A percentile compares a stretch with the other conserved stretches of the same genome.
Conservation (phyloP, 75 land plant species). For the Pinus taeda region DNA sequence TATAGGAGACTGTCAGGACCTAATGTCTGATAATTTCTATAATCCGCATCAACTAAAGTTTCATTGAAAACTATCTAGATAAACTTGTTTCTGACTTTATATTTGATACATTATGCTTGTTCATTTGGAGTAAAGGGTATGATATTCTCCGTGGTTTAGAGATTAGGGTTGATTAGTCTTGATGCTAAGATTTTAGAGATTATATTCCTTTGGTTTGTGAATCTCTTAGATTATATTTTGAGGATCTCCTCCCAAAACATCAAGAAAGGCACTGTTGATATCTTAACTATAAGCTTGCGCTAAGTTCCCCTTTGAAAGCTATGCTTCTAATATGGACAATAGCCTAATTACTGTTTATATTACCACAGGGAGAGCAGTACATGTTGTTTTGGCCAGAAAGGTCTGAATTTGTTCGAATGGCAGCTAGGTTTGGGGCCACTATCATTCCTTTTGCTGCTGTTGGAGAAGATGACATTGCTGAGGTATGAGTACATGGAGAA, state of each 20-base stretch:
- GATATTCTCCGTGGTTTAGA: too few species aligned
- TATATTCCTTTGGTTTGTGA: not conserved
- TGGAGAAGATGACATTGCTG: slow-evolving; percentile 92
- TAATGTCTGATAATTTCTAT: too few species aligned
- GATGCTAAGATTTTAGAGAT: too few species aligned
- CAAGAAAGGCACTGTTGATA: not conserved
- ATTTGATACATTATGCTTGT: too few species aligned
- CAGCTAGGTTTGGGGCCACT: slow-evolving; percentile 86
- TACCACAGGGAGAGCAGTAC: slow-evolving; percentile 81
- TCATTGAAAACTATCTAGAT: too few species aligned
- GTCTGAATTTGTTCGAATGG: slow-evolving; percentile 98
- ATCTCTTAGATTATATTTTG: not conserved
- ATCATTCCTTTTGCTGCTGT: slow-evolving; percentile 89
- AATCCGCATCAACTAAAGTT: too few species aligned
- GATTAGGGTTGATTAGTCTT: too few species aligned
- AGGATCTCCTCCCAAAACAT: not conserved
- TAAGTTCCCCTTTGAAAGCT: not conserved
- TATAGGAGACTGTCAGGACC: too few species aligned
- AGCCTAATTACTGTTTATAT: not conserved
- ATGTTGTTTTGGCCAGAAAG: slow-evolving; percentile 91
- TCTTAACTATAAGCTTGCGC: not conserved
- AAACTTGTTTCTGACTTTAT: too few species aligned
- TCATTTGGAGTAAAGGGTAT: too few species aligned
- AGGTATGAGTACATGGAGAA: slow-evolving; percentile 43
- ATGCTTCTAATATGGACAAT: not conserved